These are phyloP conservation scores for Biancaea sappan DNA, from an alignment of 306 rosid species.

Conservation along the genomic window DNA sequence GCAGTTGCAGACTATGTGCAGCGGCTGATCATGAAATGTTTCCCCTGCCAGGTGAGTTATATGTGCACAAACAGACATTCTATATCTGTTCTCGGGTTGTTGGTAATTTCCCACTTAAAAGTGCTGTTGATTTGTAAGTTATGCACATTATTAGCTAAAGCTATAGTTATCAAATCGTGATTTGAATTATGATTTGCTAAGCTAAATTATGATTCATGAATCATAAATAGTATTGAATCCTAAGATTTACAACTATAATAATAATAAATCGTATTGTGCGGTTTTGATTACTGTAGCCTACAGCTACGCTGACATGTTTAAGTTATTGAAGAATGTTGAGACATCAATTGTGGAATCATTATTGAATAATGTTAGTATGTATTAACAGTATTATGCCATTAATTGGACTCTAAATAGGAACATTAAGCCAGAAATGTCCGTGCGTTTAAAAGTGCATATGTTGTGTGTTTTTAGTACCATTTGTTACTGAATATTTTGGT, in stretches of 20 bases:
- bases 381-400: background rate
- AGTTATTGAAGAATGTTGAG: background rate
- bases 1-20: constrained; percentile 77
- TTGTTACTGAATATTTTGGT: background rate
- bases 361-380: background rate
- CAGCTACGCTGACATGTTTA: background rate
- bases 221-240: too few species aligned
- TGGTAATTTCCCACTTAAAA: background rate
- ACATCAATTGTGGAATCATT: background rate
- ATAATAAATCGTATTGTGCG: too few species aligned
- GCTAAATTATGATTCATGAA: too few species aligned
- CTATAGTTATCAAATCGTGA: too few species aligned
- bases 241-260: too few species aligned
- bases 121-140: constrained; percentile 1
- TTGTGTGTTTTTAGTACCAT: background rate
- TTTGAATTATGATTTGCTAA: too few species aligned
- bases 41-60: constrained; percentile 71
- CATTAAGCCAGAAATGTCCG: background rate
- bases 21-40: constrained; percentile 68
- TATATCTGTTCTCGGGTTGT: background rate
- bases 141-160: background rate
- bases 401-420: background rate
- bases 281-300: too few species aligned
- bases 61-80: constrained; percentile 4
- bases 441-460: background rate